These are phyloP conservation scores for Cydonia oblonga DNA, from an alignment of 331 rosid species.

Conservation along the genomic window DNA sequence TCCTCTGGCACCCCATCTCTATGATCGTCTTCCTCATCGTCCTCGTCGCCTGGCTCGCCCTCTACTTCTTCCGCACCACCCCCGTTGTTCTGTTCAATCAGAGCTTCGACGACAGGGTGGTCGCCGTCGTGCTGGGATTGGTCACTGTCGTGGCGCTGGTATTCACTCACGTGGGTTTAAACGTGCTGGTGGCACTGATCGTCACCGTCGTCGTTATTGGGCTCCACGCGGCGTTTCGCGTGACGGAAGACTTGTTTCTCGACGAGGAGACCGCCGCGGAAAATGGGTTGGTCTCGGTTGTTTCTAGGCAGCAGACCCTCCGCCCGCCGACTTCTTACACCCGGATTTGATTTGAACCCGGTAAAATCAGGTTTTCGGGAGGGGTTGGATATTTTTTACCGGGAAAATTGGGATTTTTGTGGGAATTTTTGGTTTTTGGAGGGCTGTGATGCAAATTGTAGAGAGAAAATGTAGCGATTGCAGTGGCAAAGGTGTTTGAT, in stretches of 20 bases:
- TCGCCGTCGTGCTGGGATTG: conserved; percentile 31
- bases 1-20: conserved; percentile 65
- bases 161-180: conserved; percentile 50
- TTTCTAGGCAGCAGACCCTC: conserved; percentile 30
- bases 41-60: conserved; percentile 51
- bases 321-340: conserved; percentile 7
- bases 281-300: conserved; percentile 52
- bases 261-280: conserved; percentile 42
- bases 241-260: conserved; percentile 49
- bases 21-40: conserved; percentile 49
- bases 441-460: background rate
- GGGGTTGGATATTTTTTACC: background rate
- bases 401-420: background rate
- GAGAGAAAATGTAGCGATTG: background rate
- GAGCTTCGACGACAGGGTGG: conserved; percentile 34
- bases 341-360: conserved; percentile 4
- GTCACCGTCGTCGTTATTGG: conserved; percentile 36
- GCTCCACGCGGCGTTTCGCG: conserved; percentile 56
- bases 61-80: conserved; percentile 53
- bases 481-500: background rate
- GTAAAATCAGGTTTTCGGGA: background rate
- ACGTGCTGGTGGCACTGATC: conserved; percentile 41
- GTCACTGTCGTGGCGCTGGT: conserved; percentile 49
- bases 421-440: background rate
- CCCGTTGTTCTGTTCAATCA: conserved; percentile 32